Percentiles rank a stretch among this genome's conserved stretches.
phyloP scores from a whole-genome alignment of 306 rosid species.

The Vigna nakashimae region DNA sequence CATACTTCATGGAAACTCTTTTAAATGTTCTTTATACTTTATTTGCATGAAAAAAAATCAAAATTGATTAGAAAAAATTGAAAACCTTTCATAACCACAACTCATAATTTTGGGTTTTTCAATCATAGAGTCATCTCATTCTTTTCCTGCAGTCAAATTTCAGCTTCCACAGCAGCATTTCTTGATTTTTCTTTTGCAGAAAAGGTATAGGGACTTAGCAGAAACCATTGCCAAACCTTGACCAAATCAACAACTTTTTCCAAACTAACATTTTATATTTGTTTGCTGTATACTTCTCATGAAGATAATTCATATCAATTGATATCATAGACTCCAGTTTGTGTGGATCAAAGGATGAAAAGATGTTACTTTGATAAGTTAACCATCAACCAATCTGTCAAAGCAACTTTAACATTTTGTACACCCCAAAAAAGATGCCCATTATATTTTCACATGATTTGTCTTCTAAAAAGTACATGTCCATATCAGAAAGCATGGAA shows the following conservation, averaged over 20 bases:
- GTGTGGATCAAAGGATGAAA: slow-evolving; percentile 1
- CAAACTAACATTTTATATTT: neutral
- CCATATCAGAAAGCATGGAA: slow-evolving; percentile 22
- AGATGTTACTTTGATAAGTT: slow-evolving; percentile 6
- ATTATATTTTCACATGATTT: slow-evolving; percentile 17
- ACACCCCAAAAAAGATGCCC: slow-evolving; percentile 9
- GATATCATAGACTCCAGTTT: slow-evolving; percentile 2
- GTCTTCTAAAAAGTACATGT: neutral
- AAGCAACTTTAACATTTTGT: slow-evolving; percentile 20
- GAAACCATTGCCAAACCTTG: neutral
- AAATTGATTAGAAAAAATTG: neutral
- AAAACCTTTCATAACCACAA: neutral
- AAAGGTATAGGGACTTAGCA: neutral
- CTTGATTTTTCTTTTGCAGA: neutral
- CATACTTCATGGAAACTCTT: too few relatives aligned
- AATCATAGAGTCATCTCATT: neutral
- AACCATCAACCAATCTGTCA: neutral
- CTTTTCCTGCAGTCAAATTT: neutral
- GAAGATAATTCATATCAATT: neutral
- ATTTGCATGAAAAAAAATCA: too few relatives aligned
- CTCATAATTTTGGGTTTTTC: neutral
- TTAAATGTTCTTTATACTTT: too few relatives aligned
- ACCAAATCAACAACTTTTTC: slow-evolving; percentile 4
- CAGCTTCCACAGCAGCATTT: neutral
- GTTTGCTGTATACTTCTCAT: neutral